Conservation (phyloP, 192 early-diverging fungal species). For the Dissophora globulifera region DNA sequence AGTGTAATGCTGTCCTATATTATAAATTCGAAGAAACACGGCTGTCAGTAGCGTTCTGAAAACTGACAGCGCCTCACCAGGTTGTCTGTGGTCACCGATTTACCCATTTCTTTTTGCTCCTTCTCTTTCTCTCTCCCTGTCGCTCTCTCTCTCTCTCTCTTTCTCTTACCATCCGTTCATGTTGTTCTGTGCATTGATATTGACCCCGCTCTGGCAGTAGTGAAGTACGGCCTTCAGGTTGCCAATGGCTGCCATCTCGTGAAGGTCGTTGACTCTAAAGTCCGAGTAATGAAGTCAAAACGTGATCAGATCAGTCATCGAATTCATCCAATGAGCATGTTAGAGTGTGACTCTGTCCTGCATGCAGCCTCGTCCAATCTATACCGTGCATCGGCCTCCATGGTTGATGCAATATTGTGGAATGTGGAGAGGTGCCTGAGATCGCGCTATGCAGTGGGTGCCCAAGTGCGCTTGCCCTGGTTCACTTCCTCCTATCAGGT, state of each 20-base stretch:
- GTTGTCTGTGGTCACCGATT: no score
- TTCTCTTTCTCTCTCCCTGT: no score
- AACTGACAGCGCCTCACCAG: no score
- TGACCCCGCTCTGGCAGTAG: conserved; percentile 70
- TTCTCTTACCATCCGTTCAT: conserved; percentile 80
- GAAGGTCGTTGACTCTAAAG: conserved; percentile 58
- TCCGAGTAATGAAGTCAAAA: not conserved
- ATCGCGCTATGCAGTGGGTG: no score
- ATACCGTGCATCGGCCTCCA: conserved; percentile 34
- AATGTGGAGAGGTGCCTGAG: no score
- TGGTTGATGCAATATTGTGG: no score
- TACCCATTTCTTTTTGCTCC: no score
- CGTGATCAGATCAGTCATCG: not conserved
- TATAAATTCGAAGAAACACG: not conserved
- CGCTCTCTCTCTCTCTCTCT: no score
- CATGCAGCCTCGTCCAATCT: not conserved
- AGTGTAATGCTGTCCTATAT: conserved; percentile 75
- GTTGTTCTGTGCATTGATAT: conserved; percentile 75
- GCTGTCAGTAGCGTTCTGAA: no score
- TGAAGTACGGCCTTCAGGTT: conserved; percentile 74
- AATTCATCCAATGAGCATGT: not conserved
- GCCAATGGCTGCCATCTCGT: conserved; percentile 69
- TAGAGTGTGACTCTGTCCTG: not conserved
- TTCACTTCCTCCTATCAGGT: no score
- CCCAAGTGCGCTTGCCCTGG: no score